phyloP scores from a whole-genome alignment of 2,329 filamentous ascomycete species.

The Xylariaceae sp. region DNA sequence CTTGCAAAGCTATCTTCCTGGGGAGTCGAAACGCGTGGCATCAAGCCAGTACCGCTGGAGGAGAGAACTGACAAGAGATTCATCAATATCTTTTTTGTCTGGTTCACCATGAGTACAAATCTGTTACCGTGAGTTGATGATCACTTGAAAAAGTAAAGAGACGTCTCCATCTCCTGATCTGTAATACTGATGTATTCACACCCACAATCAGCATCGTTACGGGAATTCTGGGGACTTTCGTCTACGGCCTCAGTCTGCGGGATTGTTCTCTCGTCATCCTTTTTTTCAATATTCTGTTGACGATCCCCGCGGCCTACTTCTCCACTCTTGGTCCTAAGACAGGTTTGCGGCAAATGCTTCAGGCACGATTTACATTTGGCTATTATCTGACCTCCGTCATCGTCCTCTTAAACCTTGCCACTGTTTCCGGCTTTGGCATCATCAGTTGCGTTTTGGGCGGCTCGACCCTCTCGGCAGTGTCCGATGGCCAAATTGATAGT shows the following conservation, averaged over 20 bases:
- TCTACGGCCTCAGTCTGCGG: conserved; percentile 50
- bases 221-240: conserved; percentile 54
- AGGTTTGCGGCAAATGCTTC: conserved; percentile 61
- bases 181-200: not conserved
- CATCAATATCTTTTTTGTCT: conserved; percentile 30
- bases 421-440: conserved; percentile 57
- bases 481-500: conserved; percentile 42
- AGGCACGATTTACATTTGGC: conserved; percentile 58
- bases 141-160: not conserved
- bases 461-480: conserved; percentile 51
- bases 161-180: not conserved
- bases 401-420: conserved; percentile 57
- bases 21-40: conserved; percentile 26
- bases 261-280: conserved; percentile 56
- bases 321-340: conserved; percentile 55
- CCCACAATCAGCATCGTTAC: conserved; percentile 42
- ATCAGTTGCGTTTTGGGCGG: conserved; percentile 57
- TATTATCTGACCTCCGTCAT: conserved; percentile 55
- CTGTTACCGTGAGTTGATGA: conserved; percentile 25
- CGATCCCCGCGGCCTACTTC: conserved; percentile 50
- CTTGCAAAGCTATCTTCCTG: conserved; percentile 10
- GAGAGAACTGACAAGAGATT: conserved; percentile 29
- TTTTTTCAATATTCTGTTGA: conserved; percentile 55
- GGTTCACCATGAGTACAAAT: conserved; percentile 29
- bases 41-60: conserved; percentile 28